A percentile compares a stretch with the other conserved stretches of the same genome.
Conservation (phyloP, 495 filamentous ascomycete species). For the Tuber brumale region DNA sequence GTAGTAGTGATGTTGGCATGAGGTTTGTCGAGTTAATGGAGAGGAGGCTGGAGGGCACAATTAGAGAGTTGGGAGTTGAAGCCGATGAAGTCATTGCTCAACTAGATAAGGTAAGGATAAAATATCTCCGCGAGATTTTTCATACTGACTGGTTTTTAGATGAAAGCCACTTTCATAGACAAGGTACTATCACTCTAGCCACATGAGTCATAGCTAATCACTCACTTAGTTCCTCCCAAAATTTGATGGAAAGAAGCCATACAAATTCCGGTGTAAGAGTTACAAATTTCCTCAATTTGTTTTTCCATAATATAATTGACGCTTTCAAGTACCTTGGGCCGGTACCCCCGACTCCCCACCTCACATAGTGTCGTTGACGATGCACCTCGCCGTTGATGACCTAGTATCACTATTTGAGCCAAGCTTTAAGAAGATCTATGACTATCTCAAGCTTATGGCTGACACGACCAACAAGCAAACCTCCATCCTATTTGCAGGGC, state of each 20-base stretch:
- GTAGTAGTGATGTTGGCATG: neutral
- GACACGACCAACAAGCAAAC: neutral
- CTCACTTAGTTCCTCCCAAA: neutral
- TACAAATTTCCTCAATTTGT: neutral
- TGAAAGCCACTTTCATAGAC: slow-evolving; percentile 2
- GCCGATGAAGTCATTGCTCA: neutral
- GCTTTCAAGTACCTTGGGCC: neutral
- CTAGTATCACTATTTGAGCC: neutral
- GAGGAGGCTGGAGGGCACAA: neutral
- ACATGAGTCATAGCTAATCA: neutral
- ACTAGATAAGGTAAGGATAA: neutral
- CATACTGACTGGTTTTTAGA: neutral
- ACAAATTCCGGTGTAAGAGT: neutral
- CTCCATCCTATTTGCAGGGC: neutral
- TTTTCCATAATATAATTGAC: neutral
- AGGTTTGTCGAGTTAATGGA: neutral
- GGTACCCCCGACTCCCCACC: neutral
- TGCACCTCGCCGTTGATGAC: neutral
- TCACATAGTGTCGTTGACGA: neutral
- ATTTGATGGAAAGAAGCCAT: neutral
- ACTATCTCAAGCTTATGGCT: neutral
- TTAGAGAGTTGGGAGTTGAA: neutral
- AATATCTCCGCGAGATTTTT: neutral
- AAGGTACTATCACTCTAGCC: neutral
- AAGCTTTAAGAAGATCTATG: neutral